Base-by-base conservation (phyloP, 2,329 filamentous ascomycete genomes). In the Thielaviopsis ethacetica region DNA sequence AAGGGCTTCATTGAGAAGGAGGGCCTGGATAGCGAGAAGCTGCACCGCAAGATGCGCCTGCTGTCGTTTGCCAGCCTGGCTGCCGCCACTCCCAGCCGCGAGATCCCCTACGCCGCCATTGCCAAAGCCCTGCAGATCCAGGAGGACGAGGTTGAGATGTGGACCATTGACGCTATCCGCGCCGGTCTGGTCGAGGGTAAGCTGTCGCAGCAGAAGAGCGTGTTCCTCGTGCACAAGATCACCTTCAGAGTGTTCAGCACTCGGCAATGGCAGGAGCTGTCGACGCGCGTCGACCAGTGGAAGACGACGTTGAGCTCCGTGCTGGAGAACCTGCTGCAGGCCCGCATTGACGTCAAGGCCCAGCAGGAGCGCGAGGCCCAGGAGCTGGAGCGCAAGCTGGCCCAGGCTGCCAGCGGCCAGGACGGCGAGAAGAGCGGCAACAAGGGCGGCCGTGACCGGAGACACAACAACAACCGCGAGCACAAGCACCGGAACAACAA, bases 91-190 rank as follows among this genome's bases (percentile, higher is more conserved):
- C 85, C 86, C 62, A 88, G 83, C 67, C 87, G 91, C 67, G 89
- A 93, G 68, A 85, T 98, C 57, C 85, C 91, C 62, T 98, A 98
- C 74, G 78, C 79, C 64, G 81, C 81, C 68, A 96, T 98, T 68
- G 82, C 86, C 64, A 85, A 85, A 69, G 86, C 89, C 5, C 82
- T 98, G 53, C 86, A 93, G 72, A 84, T 98, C 59, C 83, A 88
- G 53, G 69, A 75, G 53, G 84, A 87, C 63, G 89, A 97, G 63
- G 89, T 97, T 50, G 93, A 98, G 79, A 86, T 91, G 80, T 98
- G 93, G 93, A 89, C 94, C 65, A 98, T 98, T 68, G 93, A 98
- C 71, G 91, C 94, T 65, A 96, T 98, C 73, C 88, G 93, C 65
- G 89, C 91, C 54, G 90, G 91, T 38, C 83, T 98, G 44, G 88